A percentile compares a stretch with the other conserved stretches of the same genome.
Conservation (phyloP, 768 basidiomycete genomes). For the Termitomyces heimii region DNA sequence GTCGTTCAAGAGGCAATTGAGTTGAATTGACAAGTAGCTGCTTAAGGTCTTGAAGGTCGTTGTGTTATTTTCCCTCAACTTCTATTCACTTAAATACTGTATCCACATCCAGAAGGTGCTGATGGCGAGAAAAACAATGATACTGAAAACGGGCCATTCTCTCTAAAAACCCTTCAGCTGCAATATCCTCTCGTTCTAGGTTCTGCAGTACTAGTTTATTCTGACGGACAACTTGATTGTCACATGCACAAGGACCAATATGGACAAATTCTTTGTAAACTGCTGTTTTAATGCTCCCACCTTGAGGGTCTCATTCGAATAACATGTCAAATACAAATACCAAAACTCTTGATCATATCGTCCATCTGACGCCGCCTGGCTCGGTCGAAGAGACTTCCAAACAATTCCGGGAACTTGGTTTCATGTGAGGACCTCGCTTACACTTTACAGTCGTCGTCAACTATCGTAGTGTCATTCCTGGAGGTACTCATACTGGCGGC, state of each 20-base stretch:
- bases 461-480: constrained; percentile 50
- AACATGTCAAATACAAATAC: constrained; percentile 15
- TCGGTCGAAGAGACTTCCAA: constrained; percentile 41
- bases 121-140: background rate
- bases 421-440: constrained; percentile 41
- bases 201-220: too few relatives aligned
- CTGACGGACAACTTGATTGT: too few relatives aligned
- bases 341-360: constrained; percentile 57
- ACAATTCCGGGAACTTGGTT: constrained; percentile 56
- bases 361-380: constrained; percentile 65
- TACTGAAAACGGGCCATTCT: too few relatives aligned
- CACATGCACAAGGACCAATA: background rate
- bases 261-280: background rate
- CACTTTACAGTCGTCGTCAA: background rate
- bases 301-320: background rate
- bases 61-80: background rate
- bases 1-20: too few relatives aligned
- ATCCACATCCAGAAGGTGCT: background rate
- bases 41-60: too few relatives aligned
- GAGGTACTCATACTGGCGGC: constrained; percentile 62
- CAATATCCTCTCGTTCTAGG: too few relatives aligned
- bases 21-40: too few relatives aligned
- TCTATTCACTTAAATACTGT: background rate
- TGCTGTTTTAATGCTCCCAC: too few relatives aligned
- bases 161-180: too few relatives aligned